phyloP scores from a whole-genome alignment of 2,329 filamentous ascomycete genomes.

The Aureobasidium sp. region DNA sequence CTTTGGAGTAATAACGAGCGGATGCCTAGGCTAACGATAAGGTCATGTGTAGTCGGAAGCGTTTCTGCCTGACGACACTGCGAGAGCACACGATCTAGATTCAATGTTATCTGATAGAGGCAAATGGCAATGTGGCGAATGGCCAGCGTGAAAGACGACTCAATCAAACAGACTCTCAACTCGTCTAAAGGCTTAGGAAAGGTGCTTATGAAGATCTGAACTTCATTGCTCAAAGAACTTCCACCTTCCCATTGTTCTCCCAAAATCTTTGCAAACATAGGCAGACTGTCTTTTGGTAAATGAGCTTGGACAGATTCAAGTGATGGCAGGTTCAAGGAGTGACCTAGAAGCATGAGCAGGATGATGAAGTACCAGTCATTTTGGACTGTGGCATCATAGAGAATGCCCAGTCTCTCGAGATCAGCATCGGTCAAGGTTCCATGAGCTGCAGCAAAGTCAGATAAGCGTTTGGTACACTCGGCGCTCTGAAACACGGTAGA shows the following conservation, averaged over 20 bases:
- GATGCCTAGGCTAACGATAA: not conserved
- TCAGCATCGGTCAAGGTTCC: not conserved
- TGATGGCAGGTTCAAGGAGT: not conserved
- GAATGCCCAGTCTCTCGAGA: not conserved
- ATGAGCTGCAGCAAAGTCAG: not conserved
- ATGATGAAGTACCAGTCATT: conserved; percentile 13
- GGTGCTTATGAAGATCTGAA: not conserved
- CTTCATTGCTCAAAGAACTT: not conserved
- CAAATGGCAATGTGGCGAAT: not conserved
- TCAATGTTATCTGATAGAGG: not conserved
- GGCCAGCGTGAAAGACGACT: not conserved
- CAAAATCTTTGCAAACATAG: not conserved
- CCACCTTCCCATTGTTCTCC: not conserved
- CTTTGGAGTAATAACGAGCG: conserved; percentile 3
- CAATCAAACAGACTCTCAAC: not conserved
- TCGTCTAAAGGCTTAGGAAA: conserved; percentile 1
- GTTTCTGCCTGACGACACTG: not conserved
- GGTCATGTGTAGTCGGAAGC: conserved; percentile 8
- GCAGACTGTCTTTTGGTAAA: not conserved
- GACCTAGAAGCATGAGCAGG: not conserved
- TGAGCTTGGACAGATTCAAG: not conserved
- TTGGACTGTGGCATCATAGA: not conserved
- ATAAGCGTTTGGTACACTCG: not conserved
- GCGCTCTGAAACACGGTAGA: not conserved
- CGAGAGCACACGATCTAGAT: not conserved